Evolutionary conservation across 495 filamentous ascomycete species (phyloP).

Genomic region (Beverwykella pulmonaria): DNA sequence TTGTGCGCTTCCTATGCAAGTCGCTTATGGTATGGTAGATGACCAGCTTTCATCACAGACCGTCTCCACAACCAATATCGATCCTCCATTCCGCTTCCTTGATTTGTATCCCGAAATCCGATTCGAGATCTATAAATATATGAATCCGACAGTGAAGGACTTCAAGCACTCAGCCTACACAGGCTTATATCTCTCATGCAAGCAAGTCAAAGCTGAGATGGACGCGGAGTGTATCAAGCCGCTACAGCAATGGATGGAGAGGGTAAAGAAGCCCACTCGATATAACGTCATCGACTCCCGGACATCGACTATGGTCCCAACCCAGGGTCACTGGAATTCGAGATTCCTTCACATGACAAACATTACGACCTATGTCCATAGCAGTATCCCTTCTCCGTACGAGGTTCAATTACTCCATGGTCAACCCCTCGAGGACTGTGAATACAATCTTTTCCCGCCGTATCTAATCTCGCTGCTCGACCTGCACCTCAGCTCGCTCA

Average conservation of each 20-base stretch:
- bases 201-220: slow-evolving; percentile 1
- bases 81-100: not conserved
- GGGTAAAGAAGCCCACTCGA: not conserved
- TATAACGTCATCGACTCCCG: not conserved
- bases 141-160: not conserved
- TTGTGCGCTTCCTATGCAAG: too few species aligned
- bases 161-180: not conserved
- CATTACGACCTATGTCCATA: too few species aligned
- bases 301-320: too few species aligned
- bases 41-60: too few species aligned
- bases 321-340: too few species aligned
- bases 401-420: not conserved
- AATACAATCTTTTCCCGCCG: not conserved
- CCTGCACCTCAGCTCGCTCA: not conserved
- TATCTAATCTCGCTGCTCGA: not conserved
- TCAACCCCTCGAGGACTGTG: not conserved
- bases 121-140: not conserved
- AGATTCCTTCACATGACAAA: too few species aligned
- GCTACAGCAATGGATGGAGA: not conserved
- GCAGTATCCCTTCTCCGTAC: too few species aligned
- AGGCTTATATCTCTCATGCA: not conserved
- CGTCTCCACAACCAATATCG: too few species aligned
- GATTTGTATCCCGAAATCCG: not conserved
- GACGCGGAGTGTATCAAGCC: not conserved
- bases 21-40: too few species aligned